These are phyloP conservation scores for Epichloe coenophiala DNA, from an alignment of 2,329 filamentous ascomycete species.

Conservation along the genomic window DNA sequence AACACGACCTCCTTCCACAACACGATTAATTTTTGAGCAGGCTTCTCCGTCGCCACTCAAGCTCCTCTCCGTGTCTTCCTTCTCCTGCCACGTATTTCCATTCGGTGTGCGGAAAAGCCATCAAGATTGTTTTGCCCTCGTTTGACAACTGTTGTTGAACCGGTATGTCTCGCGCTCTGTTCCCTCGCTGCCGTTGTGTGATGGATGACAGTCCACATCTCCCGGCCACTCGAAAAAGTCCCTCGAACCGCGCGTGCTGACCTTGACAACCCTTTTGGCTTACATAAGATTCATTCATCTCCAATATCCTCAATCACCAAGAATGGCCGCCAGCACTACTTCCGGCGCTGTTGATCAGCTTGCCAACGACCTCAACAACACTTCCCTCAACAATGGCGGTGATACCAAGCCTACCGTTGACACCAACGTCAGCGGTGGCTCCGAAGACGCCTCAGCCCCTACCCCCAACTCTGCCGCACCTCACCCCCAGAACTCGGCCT, in stretches of 20 bases:
- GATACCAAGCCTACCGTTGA: slow-evolving; percentile 58
- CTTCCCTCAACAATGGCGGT: slow-evolving; percentile 54
- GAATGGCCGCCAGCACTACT: slow-evolving; percentile 48
- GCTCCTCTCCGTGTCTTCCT: neutral
- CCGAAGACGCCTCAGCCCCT: slow-evolving; percentile 47
- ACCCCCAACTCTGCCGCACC: slow-evolving; percentile 61
- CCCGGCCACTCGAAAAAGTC: neutral
- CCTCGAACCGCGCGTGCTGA: neutral
- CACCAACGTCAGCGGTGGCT: slow-evolving; percentile 50
- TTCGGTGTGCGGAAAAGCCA: neutral
- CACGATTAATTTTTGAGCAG: slow-evolving; percentile 6
- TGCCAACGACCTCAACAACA: slow-evolving; percentile 61
- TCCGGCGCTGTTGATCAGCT: slow-evolving; percentile 64
- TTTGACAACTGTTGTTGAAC: slow-evolving; percentile 1
- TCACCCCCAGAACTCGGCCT: slow-evolving; percentile 86
- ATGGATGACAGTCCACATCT: slow-evolving; percentile 1
- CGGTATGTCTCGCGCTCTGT: slow-evolving; percentile 1
- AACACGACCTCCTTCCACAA: slow-evolving; percentile 12
- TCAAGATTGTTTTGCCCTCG: neutral
- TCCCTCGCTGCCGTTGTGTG: slow-evolving; percentile 1
- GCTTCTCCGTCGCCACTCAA: slow-evolving; percentile 6
- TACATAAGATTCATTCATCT: slow-evolving; percentile 3
- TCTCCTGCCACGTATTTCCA: slow-evolving; percentile 3
- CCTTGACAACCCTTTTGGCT: neutral
- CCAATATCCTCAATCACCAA: slow-evolving; percentile 13